Evolutionary conservation across 2,329 filamentous ascomycete species (phyloP).

Genomic region (Penicillium sp.): DNA sequence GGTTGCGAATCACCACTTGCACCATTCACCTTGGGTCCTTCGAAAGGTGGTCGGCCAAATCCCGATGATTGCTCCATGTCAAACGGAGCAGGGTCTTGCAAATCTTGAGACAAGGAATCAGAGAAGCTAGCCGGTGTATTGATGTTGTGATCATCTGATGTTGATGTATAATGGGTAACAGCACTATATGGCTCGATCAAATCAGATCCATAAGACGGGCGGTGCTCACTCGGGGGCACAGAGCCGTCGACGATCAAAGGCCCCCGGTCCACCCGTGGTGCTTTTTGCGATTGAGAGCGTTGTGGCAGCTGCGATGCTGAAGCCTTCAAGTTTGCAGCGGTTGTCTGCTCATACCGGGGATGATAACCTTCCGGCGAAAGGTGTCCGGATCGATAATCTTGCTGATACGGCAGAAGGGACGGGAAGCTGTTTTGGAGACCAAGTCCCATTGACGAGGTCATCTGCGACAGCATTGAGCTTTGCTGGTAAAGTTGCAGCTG

Average conservation of each 20-base stretch:
- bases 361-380: constrained; percentile 23
- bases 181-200: constrained; percentile 34
- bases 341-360: constrained; percentile 22
- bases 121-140: constrained; percentile 37
- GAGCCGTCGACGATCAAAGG: constrained; percentile 47
- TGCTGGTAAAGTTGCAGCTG: constrained; percentile 41
- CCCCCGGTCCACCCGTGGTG: constrained; percentile 31
- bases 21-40: constrained; percentile 17
- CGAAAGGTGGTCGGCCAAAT: constrained; percentile 25
- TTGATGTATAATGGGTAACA: constrained; percentile 39
- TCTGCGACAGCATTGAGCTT: constrained; percentile 34
- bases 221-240: constrained; percentile 36
- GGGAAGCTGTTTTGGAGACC: constrained; percentile 38
- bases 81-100: constrained; percentile 34
- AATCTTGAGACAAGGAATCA: constrained; percentile 37
- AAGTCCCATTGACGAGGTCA: constrained; percentile 36
- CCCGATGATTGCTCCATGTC: constrained; percentile 31
- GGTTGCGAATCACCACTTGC: constrained; percentile 8
- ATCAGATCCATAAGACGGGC: constrained; percentile 30
- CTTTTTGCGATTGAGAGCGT: constrained; percentile 25
- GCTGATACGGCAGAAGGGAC: constrained; percentile 29
- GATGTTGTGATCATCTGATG: constrained; percentile 35
- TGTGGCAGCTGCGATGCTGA: constrained; percentile 17
- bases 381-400: constrained; percentile 31
- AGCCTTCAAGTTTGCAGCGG: constrained; percentile 18